Conservation (phyloP, 164 flowering plant species). For the Magnolia kwangsiensis region DNA sequence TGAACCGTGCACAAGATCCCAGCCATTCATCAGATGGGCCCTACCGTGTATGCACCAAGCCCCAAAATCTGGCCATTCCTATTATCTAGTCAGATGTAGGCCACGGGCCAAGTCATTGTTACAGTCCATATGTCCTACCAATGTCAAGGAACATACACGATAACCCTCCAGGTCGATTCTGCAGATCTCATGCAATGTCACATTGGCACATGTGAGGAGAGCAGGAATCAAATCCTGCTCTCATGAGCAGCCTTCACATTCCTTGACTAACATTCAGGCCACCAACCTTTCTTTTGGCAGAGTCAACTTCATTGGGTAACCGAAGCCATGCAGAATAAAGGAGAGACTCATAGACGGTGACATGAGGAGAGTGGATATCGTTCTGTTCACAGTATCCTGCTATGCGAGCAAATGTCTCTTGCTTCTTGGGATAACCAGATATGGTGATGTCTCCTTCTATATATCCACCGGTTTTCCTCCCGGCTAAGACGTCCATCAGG, state of each 20-base stretch:
- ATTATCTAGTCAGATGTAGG: too few species aligned
- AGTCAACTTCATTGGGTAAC: conserved; percentile 36
- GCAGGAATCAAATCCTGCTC: not conserved
- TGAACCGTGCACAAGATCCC: not conserved
- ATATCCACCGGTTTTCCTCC: conserved; percentile 51
- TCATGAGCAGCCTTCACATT: not conserved
- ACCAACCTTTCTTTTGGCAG: conserved; percentile 38
- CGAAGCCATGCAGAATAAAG: conserved; percentile 62
- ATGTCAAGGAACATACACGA: too few species aligned
- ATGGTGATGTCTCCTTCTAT: conserved; percentile 42
- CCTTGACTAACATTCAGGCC: not conserved
- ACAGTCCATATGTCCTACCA: too few species aligned
- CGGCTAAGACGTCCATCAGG: conserved; percentile 52
- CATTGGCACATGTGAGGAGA: too few species aligned
- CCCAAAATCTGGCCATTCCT: too few species aligned
- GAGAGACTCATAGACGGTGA: conserved; percentile 49
- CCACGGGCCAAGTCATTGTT: too few species aligned
- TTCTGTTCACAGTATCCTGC: conserved; percentile 57
- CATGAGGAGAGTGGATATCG: conserved; percentile 57
- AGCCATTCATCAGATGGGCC: not conserved
- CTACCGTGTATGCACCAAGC: too few species aligned
- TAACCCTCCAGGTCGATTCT: too few species aligned
- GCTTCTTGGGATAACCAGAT: conserved; percentile 49
- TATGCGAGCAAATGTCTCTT: conserved; percentile 52
- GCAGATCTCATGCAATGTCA: too few species aligned